These are phyloP conservation scores for Phytopythium oedochilum DNA, from an alignment of 352 stramenopile genomes.

Conservation along the genomic window DNA sequence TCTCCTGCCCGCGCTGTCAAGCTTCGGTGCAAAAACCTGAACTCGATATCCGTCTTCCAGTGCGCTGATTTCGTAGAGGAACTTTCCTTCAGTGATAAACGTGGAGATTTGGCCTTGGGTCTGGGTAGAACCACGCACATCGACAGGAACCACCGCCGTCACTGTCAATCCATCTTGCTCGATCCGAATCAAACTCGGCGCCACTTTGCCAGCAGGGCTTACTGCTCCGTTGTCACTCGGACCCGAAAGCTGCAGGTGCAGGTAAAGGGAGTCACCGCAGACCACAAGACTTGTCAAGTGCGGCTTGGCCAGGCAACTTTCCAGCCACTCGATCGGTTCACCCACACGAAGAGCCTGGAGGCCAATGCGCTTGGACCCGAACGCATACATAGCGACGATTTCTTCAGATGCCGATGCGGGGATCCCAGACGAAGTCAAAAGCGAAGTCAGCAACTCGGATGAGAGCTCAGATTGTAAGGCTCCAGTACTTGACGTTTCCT, in stretches of 20 bases:
- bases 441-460: slow-evolving; percentile 16
- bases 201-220: neutral
- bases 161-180: slow-evolving; percentile 14
- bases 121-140: too few relatives aligned
- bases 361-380: slow-evolving; percentile 11
- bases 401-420: slow-evolving; percentile 14
- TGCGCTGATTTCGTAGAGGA: slow-evolving; percentile 52
- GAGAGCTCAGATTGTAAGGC: slow-evolving; percentile 14
- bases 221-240: slow-evolving; percentile 8
- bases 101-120: neutral
- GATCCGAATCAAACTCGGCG: slow-evolving; percentile 10
- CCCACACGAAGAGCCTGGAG: slow-evolving; percentile 18
- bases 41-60: slow-evolving; percentile 28
- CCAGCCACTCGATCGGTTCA: slow-evolving; percentile 25
- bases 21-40: slow-evolving; percentile 26
- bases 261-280: slow-evolving; percentile 35
- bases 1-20: slow-evolving; percentile 3
- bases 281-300: slow-evolving; percentile 49
- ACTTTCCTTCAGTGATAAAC: slow-evolving; percentile 46
- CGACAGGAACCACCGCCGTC: slow-evolving; percentile 9
- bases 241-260: slow-evolving; percentile 34
- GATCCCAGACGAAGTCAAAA: slow-evolving; percentile 16
- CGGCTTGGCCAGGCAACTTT: slow-evolving; percentile 18
- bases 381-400: slow-evolving; percentile 21
- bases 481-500: neutral